Conservation (phyloP, 2,329 filamentous ascomycete genomes). For the Neonectria faginata region DNA sequence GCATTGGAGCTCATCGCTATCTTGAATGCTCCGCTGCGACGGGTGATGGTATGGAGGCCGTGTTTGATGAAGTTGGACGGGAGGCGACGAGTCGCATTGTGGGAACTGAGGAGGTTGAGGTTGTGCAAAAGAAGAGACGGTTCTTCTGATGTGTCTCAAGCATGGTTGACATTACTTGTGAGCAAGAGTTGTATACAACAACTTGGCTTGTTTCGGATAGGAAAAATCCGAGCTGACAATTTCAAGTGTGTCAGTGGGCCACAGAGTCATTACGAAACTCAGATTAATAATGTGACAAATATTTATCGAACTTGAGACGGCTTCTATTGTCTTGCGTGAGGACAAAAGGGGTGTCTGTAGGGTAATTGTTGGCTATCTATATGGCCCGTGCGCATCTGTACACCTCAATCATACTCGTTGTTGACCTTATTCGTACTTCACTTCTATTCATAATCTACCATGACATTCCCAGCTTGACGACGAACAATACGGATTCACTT, state of each 20-base stretch:
- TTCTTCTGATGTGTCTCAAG: conserved; percentile 26
- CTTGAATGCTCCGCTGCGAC: conserved; percentile 53
- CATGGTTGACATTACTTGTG: background rate
- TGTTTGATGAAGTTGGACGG: conserved; percentile 45
- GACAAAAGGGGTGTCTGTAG: background rate
- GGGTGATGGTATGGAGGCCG: conserved; percentile 49
- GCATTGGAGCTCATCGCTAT: conserved; percentile 48
- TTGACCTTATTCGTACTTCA: background rate
- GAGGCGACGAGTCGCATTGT: conserved; percentile 42
- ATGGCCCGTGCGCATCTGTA: background rate
- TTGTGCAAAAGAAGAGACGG: conserved; percentile 35
- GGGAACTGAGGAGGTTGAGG: conserved; percentile 23
- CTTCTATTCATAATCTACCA: background rate
- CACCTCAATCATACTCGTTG: background rate
- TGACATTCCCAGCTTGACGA: background rate
- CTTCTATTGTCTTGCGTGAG: background rate
- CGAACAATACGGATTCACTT: background rate
- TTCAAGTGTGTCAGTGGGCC: background rate
- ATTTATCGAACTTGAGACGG: background rate
- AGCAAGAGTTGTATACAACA: background rate
- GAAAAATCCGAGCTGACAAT: background rate
- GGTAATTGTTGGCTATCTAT: background rate
- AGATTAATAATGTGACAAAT: background rate
- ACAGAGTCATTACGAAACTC: background rate
- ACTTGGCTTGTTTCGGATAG: background rate